Percentiles rank a stretch among this genome's conserved stretches.
These are phyloP conservation scores for Sphaerulina populicola DNA, from an alignment of 2,329 filamentous ascomycete genomes.

Conservation along the genomic window DNA sequence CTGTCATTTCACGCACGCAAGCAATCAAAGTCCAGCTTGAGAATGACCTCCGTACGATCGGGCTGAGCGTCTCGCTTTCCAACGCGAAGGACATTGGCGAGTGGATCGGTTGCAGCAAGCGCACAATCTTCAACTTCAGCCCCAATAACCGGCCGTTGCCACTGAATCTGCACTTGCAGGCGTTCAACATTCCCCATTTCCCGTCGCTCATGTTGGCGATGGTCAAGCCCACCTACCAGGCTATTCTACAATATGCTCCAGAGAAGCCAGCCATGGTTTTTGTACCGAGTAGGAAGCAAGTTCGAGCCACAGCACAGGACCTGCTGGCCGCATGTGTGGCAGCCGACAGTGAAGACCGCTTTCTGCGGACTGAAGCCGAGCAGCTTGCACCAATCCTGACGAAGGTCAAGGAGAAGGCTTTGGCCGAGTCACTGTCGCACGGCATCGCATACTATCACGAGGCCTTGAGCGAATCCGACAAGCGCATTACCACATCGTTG, in stretches of 20 bases:
- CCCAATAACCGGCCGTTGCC: constrained; percentile 82
- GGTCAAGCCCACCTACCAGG: constrained; percentile 86
- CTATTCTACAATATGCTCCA: constrained; percentile 77
- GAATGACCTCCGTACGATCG: constrained; percentile 75
- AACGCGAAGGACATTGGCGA: constrained; percentile 92
- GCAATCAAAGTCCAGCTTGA: constrained; percentile 87
- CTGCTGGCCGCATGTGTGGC: constrained; percentile 77
- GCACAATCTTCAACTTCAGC: constrained; percentile 98
- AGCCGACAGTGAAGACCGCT: constrained; percentile 87
- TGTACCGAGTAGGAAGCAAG: constrained; percentile 88
- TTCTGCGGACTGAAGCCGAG: constrained; percentile 74
- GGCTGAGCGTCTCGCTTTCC: constrained; percentile 80
- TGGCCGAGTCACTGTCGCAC: constrained; percentile 83
- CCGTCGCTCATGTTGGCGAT: constrained; percentile 97
- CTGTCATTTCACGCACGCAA: constrained; percentile 95
- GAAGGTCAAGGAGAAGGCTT: constrained; percentile 73
- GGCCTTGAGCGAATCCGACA: constrained; percentile 78
- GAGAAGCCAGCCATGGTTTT: constrained; percentile 86
- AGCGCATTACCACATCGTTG: constrained; percentile 85
- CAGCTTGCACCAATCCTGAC: constrained; percentile 76
- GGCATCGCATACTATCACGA: constrained; percentile 97
- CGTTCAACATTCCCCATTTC: constrained; percentile 91
- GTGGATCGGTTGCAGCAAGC: constrained; percentile 96
- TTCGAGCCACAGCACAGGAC: constrained; percentile 76
- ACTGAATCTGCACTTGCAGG: constrained; percentile 88